Base-by-base conservation (phyloP, 106 monocot species). In the Platanthera guangdongensis region DNA sequence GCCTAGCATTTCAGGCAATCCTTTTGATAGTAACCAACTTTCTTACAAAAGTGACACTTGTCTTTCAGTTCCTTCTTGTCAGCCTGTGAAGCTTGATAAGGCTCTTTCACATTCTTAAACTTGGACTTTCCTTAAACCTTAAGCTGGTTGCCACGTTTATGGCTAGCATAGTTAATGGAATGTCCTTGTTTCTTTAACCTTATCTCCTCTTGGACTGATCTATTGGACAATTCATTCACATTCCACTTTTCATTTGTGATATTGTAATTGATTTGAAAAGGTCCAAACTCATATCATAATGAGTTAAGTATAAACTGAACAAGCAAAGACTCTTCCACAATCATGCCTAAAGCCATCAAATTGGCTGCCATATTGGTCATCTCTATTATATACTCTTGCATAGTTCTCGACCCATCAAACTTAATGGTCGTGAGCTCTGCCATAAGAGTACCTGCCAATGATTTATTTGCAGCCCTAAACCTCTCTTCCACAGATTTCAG, bases 11-110 rank as follows among this genome's bases (percentile, higher is more conserved):
- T 79, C 4, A 57, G 14, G 15, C 54, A 79, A 59, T 79, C 72
- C 16, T 72, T 72, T 12, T 60, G 57, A 73, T 73, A 73, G 15
- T 79, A 54, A 48, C 73, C 46, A n/a, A 6, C 4, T 47, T 73
- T 79, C 11, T 25, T 10, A 47, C 57, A 79, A 1, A 79, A 79
- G 2, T 57, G 45, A 47, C 57, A 79, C 11, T 59, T 55, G 8
- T 39, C 47, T 19, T 45, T 22, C n/a, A 59, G 52, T 8, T 73
- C 72, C 70, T 72, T 73, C 13, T 48, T 79, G 18, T 77, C 2
- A 4, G 63, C 9, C 50, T 50, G 3, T 8, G 5, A 63, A 8
- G 13, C 57, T 32, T 77, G 25, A 9, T 2, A n/a, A 47, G 3
- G 22, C 6, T 5, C 14, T 2, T 50, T 53, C 1, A 9, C n/a